Base-by-base conservation (phyloP, 2,329 filamentous ascomycete species). In the Phialocephala sp. region DNA sequence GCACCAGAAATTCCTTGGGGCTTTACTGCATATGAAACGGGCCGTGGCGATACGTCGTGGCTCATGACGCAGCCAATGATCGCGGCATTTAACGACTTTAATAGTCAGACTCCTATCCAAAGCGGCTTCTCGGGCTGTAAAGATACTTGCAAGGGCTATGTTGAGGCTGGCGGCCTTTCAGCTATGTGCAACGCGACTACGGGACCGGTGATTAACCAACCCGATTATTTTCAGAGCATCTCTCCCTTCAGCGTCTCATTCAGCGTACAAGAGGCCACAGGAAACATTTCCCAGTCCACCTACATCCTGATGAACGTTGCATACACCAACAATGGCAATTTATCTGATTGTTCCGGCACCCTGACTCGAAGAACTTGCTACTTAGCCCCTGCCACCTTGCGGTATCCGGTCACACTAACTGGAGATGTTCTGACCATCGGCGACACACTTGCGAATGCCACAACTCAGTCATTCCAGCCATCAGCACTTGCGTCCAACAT, bases 1-100 rank as follows among this genome's bases (percentile, higher is more conserved):
- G 67, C 68, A 15, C 66, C 43, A 2, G 63, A 62, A 32, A 64
- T 69, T 15, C 65, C 68, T 24, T 39, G 14, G 12, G 68, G 68
- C 22, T 69, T 59, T 36, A 66, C 67, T 2, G 63, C 61, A 12
- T 57, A 39, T 60, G n/a, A 58, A 35, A 37, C 15, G 4, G 58
- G 58, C 58, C 63, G 52, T 24, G 58, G 41, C n/a, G 36, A 12
- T 3, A 8, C n/a, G 4, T 36, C 39, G 18, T 52, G 57, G 50
- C n/a, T 61, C 5, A 65, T 61, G 63, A 65, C 63, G 11, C 58
- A 58, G 35, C 39, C 57, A 6, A 64, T 63, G 52, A 63, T 47
- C 24, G 52, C 43, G 12, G 63, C 35, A n/a, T 62, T 62, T 47
- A 62, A 62, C n/a, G 59, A n/a, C 50, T 65, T 63, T 36, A 66